Evolutionary conservation across 2,329 filamentous ascomycete genomes (phyloP), one percentile per base, ranked within the genome.

Genomic region (Macrophomina tecta): DNA sequence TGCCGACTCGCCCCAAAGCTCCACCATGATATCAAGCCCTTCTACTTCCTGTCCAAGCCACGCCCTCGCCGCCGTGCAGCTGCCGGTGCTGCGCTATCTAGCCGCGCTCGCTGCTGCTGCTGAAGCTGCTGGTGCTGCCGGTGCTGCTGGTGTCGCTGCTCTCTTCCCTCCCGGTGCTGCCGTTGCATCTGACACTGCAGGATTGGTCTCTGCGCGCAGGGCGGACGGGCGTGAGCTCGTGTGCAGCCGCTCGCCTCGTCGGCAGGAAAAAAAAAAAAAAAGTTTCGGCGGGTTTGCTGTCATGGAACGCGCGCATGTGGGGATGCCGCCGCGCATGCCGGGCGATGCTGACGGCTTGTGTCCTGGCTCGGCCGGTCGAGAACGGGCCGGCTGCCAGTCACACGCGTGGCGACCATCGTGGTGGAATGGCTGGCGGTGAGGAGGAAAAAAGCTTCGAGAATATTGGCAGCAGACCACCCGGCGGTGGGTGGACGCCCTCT

Each of bases 21-120:
- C 61, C 61, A 64, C 61, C 46, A 53, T 64, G 61, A 64, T 64
- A 64, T 64, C 61, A 53, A 40, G 48, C 38, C 58, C 58, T 32
- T 32, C 49, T 23, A 12, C 18, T 45, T 16, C 5, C 42, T 45
- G 42, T 40, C 14, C 38, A 40, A 40, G 38, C 8, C 38, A 40
- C 38, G 38, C 38, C 38, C 28, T 18, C 36, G 16, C 60, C 32
- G 14, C 34, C 34, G 11, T 53, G 45, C 45, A 49, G 45, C 30
- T n/a, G 34, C 46, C 61, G 61, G 42, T 28, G 12, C n/a, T 3
- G 9, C 42, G 58, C 58, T 30, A 49, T 49, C 58, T 62, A 42
- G n/a, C 42, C 12, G 28, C 28, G 23, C 23, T 23, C 23, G 42
- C 9, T 14, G 18, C 40, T 23, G 40, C 18, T n/a, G 51, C 42